Base-by-base conservation (phyloP, 2,329 filamentous ascomycete species). In the Sporothrix sp. region DNA sequence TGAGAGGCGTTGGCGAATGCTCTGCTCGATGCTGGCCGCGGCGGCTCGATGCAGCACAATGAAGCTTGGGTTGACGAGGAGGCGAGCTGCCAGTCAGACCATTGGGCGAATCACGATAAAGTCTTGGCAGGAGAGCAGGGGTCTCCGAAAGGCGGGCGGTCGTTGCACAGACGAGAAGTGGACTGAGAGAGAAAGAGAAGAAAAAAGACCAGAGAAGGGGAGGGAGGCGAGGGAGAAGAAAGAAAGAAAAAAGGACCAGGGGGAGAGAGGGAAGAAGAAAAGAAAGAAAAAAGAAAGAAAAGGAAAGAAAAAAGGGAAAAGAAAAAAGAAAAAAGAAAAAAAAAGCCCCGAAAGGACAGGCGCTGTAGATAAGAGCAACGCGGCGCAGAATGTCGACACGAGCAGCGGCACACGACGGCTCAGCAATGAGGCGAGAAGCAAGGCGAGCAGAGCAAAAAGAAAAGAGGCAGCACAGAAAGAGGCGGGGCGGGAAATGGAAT, bases 361-460 rank as follows among this genome's bases (percentile, higher is more conserved):
- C 25, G 4, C 21, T n/a, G 48, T 47, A 53, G 52, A 53, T 53
- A 54, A 53, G 52, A 44, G 39, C 32, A 20, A 40, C 18, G 14
- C 30, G 27, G 32, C 16, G 47, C 40, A 36, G 23, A 39, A 50
- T n/a, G n/a, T n/a, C 30, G 45, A 37, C 43, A 52, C 35, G 11
- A 23, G 35, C 23, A 32, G 9, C 3, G n/a, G n/a, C n/a, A n/a
- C n/a, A 32, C 13, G 37, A 20, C 25, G 10, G 27, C 27, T 27
- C 46, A 48, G 37, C 9, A 37, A 43, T 21, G 35, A 23, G 36
- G 38, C 7, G 21, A 48, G 21, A 7, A 18, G 35, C 13, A 43
- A 7, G 23, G 35, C 13, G 49, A 47, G 42, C 33, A 39, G 37
- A 11, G 30, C 33, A 25, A 40, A 30, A 18, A 6, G 25, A 28